Evolutionary conservation across 1,284 basidiomycete species (phyloP).

Genomic region (Lentinula novae-zelandiae): DNA sequence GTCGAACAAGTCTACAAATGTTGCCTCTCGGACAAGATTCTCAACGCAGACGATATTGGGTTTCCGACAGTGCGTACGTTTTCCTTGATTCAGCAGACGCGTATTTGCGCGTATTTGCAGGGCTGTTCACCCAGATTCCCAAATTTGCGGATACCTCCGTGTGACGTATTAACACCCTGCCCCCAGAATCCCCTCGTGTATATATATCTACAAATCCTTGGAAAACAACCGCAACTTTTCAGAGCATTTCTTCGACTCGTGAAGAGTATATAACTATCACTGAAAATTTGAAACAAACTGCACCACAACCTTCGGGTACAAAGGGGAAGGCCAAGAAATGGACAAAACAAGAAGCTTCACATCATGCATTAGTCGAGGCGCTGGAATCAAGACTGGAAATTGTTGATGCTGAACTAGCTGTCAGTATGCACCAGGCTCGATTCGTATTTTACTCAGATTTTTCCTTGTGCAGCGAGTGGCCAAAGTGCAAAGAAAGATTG

Average conservation of each 20-base stretch:
- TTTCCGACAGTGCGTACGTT: constrained; percentile 74
- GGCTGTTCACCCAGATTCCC: constrained; percentile 29
- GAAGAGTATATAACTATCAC: constrained; percentile 66
- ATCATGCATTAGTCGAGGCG: constrained; percentile 53
- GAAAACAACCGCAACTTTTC: constrained; percentile 75
- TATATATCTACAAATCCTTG: constrained; percentile 81
- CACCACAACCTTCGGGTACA: constrained; percentile 36
- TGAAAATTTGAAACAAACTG: constrained; percentile 52
- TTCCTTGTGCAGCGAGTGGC: constrained; percentile 57
- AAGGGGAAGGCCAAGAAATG: constrained; percentile 43
- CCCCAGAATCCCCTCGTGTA: constrained; percentile 72
- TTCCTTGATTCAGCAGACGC: constrained; percentile 33
- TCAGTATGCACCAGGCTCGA: constrained; percentile 37
- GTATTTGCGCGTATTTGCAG: constrained; percentile 72
- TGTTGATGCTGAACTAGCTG: constrained; percentile 65
- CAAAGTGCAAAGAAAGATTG: constrained; percentile 61
- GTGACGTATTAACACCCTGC: constrained; percentile 24
- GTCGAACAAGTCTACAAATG: constrained; percentile 58
- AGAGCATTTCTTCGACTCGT: constrained; percentile 61
- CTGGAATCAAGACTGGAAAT: constrained; percentile 60
- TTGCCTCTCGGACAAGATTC: constrained; percentile 70
- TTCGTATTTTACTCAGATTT: constrained; percentile 14
- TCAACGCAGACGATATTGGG: constrained; percentile 73
- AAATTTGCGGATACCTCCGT: constrained; percentile 22
- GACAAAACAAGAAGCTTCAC: constrained; percentile 49